phyloP scores from a whole-genome alignment of 352 stramenopile species.

The Globisporangium irregulare region DNA sequence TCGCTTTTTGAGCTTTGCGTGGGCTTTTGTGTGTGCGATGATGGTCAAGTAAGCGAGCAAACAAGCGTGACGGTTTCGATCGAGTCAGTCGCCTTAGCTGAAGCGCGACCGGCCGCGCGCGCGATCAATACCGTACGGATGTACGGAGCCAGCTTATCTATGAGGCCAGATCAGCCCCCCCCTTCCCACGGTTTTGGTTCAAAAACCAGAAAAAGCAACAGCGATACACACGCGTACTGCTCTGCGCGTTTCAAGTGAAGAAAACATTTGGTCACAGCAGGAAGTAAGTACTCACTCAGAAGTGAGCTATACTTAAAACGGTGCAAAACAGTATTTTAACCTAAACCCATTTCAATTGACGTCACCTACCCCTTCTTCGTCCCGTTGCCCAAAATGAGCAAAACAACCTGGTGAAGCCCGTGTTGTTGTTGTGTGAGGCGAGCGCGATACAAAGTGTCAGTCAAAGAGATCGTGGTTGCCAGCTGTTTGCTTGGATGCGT shows the following conservation, averaged over 20 bases:
- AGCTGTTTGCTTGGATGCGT: neutral
- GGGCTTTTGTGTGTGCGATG: neutral
- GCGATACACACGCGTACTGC: neutral
- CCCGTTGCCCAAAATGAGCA: neutral
- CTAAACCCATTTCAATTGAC: neutral
- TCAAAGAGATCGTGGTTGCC: neutral
- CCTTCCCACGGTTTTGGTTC: neutral
- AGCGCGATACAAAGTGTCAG: neutral
- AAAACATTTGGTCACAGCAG: neutral
- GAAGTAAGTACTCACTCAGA: neutral
- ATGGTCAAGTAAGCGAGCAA: neutral
- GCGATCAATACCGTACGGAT: neutral
- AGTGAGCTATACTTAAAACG: neutral
- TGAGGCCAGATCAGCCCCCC: neutral
- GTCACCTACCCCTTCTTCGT: neutral
- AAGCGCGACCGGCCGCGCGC: neutral
- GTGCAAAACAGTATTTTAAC: neutral
- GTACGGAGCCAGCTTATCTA: neutral
- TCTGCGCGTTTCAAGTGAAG: neutral
- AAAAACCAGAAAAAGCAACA: conserved; percentile 1
- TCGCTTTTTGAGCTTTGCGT: neutral
- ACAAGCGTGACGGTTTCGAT: neutral
- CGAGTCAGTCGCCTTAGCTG: conserved; percentile 1
- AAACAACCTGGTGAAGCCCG: neutral
- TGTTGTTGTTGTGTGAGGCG: neutral